Conservation (phyloP, 305 asterid genomes). For the Fraxinus floribunda region DNA sequence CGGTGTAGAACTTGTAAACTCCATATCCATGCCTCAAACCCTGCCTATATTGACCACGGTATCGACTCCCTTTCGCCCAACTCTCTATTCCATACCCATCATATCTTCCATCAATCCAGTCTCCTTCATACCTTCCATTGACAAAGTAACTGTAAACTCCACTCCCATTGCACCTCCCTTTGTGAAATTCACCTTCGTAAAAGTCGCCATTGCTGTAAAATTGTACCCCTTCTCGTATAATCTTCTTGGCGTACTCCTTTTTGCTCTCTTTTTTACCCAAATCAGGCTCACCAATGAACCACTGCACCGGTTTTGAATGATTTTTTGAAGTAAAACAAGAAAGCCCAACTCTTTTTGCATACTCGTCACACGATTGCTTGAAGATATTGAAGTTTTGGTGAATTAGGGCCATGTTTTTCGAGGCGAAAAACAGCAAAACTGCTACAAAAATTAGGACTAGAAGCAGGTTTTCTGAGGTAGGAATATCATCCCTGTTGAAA, state of each 20-base stretch:
- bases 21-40: slow-evolving; percentile 91
- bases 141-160: slow-evolving; percentile 86
- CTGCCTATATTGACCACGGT: slow-evolving; percentile 78
- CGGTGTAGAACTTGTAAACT: slow-evolving; percentile 72
- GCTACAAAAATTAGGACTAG: slow-evolving; percentile 61
- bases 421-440: slow-evolving; percentile 50
- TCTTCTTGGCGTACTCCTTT: slow-evolving; percentile 20
- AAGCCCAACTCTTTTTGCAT: slow-evolving; percentile 35
- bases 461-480: slow-evolving; percentile 63
- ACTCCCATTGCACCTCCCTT: slow-evolving; percentile 86
- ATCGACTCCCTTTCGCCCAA: slow-evolving; percentile 90
- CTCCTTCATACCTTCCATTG: slow-evolving; percentile 90
- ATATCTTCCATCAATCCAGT: slow-evolving; percentile 86
- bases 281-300: slow-evolving; percentile 79
- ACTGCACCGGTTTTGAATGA: slow-evolving; percentile 60
- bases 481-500: slow-evolving; percentile 43
- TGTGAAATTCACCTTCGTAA: slow-evolving; percentile 90
- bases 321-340: slow-evolving; percentile 35
- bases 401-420: slow-evolving; percentile 43
- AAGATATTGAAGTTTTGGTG: slow-evolving; percentile 31
- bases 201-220: slow-evolving; percentile 83
- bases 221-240: slow-evolving; percentile 74
- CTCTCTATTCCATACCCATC: slow-evolving; percentile 94
- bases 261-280: slow-evolving; percentile 17
- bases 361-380: slow-evolving; percentile 44